phyloP scores from a whole-genome alignment of 2,329 filamentous ascomycete species.

The Sphaerulina musiva region DNA sequence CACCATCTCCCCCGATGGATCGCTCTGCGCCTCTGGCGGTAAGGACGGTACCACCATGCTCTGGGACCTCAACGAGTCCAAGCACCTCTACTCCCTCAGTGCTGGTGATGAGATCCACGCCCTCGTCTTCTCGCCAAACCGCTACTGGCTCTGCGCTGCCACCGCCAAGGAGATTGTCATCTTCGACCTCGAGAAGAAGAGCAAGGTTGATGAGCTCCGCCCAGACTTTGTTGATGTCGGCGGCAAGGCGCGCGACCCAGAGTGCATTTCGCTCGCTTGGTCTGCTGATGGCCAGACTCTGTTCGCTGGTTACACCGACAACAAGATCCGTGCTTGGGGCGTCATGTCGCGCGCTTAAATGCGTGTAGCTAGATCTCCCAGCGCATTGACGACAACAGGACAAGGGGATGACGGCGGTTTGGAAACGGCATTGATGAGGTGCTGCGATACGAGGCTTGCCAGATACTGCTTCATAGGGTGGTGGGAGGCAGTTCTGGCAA shows the following conservation, averaged over 20 bases:
- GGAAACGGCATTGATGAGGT: constrained; percentile 33
- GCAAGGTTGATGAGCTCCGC: constrained; percentile 99
- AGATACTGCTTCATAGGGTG: constrained; percentile 21
- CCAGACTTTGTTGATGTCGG: constrained; percentile 91
- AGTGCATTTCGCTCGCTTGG: constrained; percentile 97
- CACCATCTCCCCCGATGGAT: constrained; percentile 99
- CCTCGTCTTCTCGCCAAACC: constrained; percentile 99
- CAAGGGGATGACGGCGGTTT: constrained; percentile 8
- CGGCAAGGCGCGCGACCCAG: constrained; percentile 98
- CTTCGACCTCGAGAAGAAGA: constrained; percentile 99
- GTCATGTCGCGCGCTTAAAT: constrained; percentile 75
- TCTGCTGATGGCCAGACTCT: constrained; percentile 97
- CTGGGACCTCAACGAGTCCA: constrained; percentile 99
- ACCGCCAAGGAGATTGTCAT: constrained; percentile 98
- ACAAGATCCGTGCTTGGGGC: constrained; percentile 96
- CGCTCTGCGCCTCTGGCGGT: constrained; percentile 96
- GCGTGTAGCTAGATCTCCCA: not conserved
- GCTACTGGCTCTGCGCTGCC: constrained; percentile 99
- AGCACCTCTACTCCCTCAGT: constrained; percentile 99
- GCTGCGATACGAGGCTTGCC: constrained; percentile 33
- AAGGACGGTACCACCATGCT: constrained; percentile 99
- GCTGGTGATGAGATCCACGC: constrained; percentile 99
- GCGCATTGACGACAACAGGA: not conserved
- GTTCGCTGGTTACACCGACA: constrained; percentile 99
- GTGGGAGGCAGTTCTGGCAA: constrained; percentile 22